Evolutionary conservation across 2,329 filamentous ascomycete species (phyloP).

Genomic region (Atkinsonella hypoxylon): DNA sequence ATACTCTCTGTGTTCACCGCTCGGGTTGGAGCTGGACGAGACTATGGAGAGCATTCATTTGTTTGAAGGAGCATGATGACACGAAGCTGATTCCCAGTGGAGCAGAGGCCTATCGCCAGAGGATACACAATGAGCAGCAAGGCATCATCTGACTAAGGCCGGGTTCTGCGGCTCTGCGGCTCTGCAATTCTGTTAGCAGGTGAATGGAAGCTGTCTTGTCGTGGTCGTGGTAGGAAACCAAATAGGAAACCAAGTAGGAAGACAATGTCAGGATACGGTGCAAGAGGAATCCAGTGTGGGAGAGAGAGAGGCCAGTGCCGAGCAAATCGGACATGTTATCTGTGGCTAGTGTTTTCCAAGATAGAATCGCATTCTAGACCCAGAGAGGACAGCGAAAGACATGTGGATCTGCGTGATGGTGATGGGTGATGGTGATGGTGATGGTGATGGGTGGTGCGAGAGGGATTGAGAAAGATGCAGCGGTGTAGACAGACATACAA

Average conservation of each 20-base stretch:
- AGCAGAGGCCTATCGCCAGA: background rate
- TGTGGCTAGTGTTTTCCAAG: background rate
- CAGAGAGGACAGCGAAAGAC: too few species aligned
- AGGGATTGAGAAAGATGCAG: too few species aligned
- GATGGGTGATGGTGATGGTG: too few species aligned
- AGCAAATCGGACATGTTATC: background rate
- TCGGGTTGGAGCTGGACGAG: background rate
- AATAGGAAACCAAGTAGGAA: too few species aligned
- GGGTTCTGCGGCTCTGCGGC: background rate
- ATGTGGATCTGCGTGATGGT: too few species aligned
- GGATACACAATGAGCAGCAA: background rate
- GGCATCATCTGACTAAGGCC: background rate
- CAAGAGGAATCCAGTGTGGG: background rate
- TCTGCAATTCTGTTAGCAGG: too few species aligned
- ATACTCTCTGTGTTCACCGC: background rate
- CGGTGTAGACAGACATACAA: too few species aligned
- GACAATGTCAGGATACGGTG: too few species aligned
- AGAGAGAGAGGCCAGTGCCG: background rate
- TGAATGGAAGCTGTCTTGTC: too few species aligned
- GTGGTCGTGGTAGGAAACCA: too few species aligned
- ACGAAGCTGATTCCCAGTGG: background rate
- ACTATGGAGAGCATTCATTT: conserved; percentile 4
- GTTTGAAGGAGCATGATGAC: background rate
- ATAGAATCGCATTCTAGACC: background rate
- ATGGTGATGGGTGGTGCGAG: too few species aligned